Conservation (phyloP, 129 eudicot species). For the Centaurea solstitialis region DNA sequence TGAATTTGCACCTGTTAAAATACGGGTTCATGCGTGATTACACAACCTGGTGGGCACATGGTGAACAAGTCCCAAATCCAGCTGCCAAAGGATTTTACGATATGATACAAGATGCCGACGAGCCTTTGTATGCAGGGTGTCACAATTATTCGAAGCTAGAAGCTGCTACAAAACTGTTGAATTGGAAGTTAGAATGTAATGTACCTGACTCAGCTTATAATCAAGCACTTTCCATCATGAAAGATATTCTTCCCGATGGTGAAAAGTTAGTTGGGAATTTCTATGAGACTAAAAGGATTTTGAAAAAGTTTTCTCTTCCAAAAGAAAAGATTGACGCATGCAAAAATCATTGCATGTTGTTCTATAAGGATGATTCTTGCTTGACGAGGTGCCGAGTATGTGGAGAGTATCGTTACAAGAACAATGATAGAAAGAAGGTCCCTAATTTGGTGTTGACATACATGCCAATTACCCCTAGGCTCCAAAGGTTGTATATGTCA, state of each 20-base stretch:
- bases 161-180: not conserved
- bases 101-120: not conserved
- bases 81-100: not conserved
- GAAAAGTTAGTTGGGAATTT: not conserved
- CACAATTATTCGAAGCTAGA: not conserved
- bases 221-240: not conserved
- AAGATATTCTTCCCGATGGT: not conserved
- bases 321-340: conserved; percentile 10
- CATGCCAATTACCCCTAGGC: not conserved
- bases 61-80: conserved; percentile 13
- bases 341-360: no score
- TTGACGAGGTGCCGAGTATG: not conserved
- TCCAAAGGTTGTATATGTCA: not conserved
- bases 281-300: not conserved
- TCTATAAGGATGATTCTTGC: not conserved
- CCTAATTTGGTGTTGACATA: conserved; percentile 1
- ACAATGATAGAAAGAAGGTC: not conserved
- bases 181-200: conserved; percentile 13
- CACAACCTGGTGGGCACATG: conserved; percentile 6
- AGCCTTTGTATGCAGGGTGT: not conserved
- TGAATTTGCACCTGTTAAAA: not conserved
- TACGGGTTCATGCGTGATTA: not conserved
- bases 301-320: not conserved
- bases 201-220: not conserved
- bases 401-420: not conserved